Conservation (phyloP, 176 grass and related monocot genomes). For the Echinochloa phyllopogon region DNA sequence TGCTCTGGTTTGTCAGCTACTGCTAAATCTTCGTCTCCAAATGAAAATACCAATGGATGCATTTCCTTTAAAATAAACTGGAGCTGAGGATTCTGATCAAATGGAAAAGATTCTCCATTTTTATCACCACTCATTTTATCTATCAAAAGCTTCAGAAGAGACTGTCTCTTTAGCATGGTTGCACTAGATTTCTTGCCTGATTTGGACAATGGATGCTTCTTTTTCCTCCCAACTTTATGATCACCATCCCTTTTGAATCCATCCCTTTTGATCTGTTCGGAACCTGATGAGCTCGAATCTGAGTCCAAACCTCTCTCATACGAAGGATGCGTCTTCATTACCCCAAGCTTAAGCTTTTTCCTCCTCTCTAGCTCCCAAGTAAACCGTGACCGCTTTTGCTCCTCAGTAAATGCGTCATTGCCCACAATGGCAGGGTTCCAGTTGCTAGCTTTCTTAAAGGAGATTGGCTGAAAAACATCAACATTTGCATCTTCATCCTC, state of each 20-base stretch:
- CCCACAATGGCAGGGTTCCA: conserved; percentile 12
- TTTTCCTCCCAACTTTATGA: conserved; percentile 41
- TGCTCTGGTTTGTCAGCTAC: conserved; percentile 52
- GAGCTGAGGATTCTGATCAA: conserved; percentile 52
- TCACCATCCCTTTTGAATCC: conserved; percentile 21
- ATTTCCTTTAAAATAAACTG: conserved; percentile 58
- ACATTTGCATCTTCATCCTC: conserved; percentile 24
- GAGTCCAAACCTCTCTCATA: conserved; percentile 42
- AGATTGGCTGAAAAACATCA: conserved; percentile 24
- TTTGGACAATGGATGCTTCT: conserved; percentile 39
- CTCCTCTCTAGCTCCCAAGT: conserved; percentile 59
- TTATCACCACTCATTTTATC: conserved; percentile 56
- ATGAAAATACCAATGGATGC: conserved; percentile 77
- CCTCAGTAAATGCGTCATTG: conserved; percentile 17
- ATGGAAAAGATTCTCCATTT: conserved; percentile 41
- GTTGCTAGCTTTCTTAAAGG: conserved; percentile 31
- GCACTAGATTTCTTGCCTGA: conserved; percentile 47
- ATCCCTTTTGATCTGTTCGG: conserved; percentile 34
- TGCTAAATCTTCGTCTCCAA: conserved; percentile 58
- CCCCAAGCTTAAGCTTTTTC: conserved; percentile 55
- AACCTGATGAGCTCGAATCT: conserved; percentile 50
- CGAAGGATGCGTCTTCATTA: conserved; percentile 25
- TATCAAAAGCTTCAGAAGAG: conserved; percentile 66
- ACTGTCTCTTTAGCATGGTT: conserved; percentile 50
- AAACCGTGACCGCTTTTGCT: conserved; percentile 49